Conservation (phyloP, 331 rosid species). For the Malus hybrid region DNA sequence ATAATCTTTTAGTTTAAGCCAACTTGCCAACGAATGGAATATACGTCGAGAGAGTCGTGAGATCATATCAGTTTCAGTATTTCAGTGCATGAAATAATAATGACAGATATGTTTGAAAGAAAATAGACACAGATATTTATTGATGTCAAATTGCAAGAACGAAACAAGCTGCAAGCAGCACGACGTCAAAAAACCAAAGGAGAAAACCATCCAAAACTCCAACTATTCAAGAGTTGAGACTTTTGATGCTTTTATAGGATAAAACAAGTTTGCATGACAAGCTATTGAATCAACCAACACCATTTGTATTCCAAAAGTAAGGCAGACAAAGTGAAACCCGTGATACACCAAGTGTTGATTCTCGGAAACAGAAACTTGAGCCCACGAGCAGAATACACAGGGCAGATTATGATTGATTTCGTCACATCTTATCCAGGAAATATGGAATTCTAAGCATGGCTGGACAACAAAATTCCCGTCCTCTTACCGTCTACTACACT, state of each 20-base stretch:
- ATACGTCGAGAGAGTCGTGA: not conserved
- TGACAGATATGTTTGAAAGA: not conserved
- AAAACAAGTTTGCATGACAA: not conserved
- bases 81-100: not conserved
- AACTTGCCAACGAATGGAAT: not conserved
- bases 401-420: not conserved
- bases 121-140: not conserved
- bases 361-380: not conserved
- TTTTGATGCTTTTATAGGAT: not conserved
- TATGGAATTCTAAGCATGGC: not conserved
- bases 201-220: not conserved
- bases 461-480: not conserved
- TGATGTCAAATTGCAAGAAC: not conserved
- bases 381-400: not conserved
- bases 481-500: not conserved
- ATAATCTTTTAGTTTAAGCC: not conserved
- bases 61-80: not conserved
- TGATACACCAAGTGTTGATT: not conserved
- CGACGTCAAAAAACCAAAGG: too few relatives aligned
- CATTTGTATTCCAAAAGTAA: not conserved
- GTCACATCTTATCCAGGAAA: not conserved
- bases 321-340: not conserved
- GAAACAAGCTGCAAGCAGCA: not conserved
- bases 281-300: not conserved
- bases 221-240: not conserved